Base-by-base conservation (phyloP, 495 filamentous ascomycete species). In the Neurospora intermedia region DNA sequence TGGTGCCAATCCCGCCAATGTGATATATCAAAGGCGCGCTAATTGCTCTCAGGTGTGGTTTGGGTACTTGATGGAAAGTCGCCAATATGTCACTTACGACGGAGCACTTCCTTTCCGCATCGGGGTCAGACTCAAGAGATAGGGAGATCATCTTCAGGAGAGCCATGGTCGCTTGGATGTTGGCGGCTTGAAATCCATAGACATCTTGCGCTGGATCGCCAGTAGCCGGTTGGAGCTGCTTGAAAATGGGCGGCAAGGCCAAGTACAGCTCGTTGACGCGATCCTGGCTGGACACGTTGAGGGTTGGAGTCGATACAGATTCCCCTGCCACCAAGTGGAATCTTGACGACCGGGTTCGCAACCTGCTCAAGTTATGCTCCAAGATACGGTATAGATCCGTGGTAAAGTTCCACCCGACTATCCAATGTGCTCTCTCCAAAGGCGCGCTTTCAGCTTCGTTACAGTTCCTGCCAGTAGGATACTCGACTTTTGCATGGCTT, bases 141-240 rank as follows among this genome's bases (percentile, higher is more conserved):
- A 87, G 81, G 10, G 86, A 77, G 6, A 85, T 79, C 80, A 87
- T 86, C 11, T 84, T 84, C 8, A 87, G 81, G 13, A 87, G 81
- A 71, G 85, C 84, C 15, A 87, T 75, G 5, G 84, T 87, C 6
- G 85, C 84, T 38, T 83, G 80, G 59, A 88, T 87, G 71, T 87
- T 86, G 48, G 86, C 86, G n/a, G 84, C 84, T 75, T 87, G 85
- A 69, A 87, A 86, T 2, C 84, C 82, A 70, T 83, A 85, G 2
- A 83, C 77, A 73, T 86, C 82, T 31, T 79, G 77, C 43, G 69
- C 43, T 74, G 78, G 75, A 82, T 82, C 38, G 15, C 77, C 77
- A 10, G 82, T 82, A 35, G 73, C 80, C 0, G 76, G 76, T 2
- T 77, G 81, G 0, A 77, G 78, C 48, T 81, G 76, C 31, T 82